Evolutionary conservation across 108 stramenopile genomes (phyloP).

Genomic region (Schizochytrium sp.): DNA sequence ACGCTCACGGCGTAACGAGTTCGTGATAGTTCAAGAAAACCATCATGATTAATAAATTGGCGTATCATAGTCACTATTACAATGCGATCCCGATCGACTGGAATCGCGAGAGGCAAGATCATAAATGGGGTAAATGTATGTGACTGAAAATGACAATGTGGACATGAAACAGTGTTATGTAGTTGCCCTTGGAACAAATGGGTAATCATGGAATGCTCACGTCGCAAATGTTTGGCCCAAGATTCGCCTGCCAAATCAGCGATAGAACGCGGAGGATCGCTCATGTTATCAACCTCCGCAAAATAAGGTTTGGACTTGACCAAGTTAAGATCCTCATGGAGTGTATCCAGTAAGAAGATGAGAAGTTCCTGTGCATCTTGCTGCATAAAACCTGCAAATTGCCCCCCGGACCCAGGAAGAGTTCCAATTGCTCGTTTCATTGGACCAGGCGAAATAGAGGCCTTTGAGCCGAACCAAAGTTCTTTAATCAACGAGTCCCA

Average conservation of each 20-base stretch:
- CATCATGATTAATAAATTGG: not conserved
- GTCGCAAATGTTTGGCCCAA: slow-evolving; percentile 88
- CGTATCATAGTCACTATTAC: not conserved
- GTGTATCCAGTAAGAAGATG: slow-evolving; percentile 90
- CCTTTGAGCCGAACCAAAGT: slow-evolving; percentile 90
- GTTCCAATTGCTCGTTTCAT: slow-evolving; percentile 86
- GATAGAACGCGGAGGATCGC: slow-evolving; percentile 80
- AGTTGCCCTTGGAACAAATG: slow-evolving; percentile 94
- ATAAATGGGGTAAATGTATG: slow-evolving; percentile 49
- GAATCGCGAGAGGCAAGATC: slow-evolving; percentile 7
- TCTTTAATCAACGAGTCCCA: slow-evolving; percentile 87
- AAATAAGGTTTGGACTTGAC: slow-evolving; percentile 91
- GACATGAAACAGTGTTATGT: slow-evolving; percentile 87
- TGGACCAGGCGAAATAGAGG: slow-evolving; percentile 80
- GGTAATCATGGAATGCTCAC: slow-evolving; percentile 86
- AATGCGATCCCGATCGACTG: slow-evolving; percentile 23
- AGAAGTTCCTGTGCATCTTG: slow-evolving; percentile 98
- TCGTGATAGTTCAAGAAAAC: not conserved
- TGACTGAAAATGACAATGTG: slow-evolving; percentile 30
- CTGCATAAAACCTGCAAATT: slow-evolving; percentile 97
- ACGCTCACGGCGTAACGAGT: slow-evolving; percentile 23
- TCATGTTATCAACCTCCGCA: slow-evolving; percentile 74
- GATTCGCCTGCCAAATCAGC: slow-evolving; percentile 88
- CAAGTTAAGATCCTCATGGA: slow-evolving; percentile 98
- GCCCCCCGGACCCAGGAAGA: slow-evolving; percentile 84